Base-by-base conservation (phyloP, 176 grass and related monocot genomes). In the Lolium perenne region DNA sequence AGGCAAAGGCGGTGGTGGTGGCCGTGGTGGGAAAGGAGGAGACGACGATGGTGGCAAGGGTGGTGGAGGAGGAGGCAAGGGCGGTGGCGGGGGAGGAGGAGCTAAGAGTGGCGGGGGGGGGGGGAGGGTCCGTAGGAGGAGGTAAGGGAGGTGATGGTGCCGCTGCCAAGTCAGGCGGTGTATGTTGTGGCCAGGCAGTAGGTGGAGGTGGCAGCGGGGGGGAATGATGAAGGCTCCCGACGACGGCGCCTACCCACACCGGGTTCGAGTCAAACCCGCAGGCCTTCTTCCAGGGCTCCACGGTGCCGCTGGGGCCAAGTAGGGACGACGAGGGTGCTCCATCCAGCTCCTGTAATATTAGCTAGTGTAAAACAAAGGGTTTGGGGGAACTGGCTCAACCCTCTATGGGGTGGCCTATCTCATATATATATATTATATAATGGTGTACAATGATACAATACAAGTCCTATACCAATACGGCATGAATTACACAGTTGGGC, bases 251-350 rank as follows among this genome's bases (percentile, higher is more conserved):
- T 82, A 21, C 71, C 87, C 43, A 55, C 23, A 0, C 88, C 2
- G 71, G 49, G 0, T 81, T 90, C 49, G 78, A 86, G 60, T 76
- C 83, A 38, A 58, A 86, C 62, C 83, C 78, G 0, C 62, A 82
- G 50, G 88, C 20, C 2, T 85, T 58, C 62, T 90, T 90, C 88
- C 71, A 90, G 56, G 71, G n/a, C 20, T 90, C 83, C 60, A 87
- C 53, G 45, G 48, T 6, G 51, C 16, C 14, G 16, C 6, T 5
- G 79, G 61, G 14, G 35, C 54, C 16, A 81, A 81, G 79, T 81
- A 81, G 79, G 16, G 71, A 1, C 15, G 3, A 2, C 26, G 26
- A 29, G 1, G 26, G 26, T 32, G 1, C 35, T 38, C 7, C 29
- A 8, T 17, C 60, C 26, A 66, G 22, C 6, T 29, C 13, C 22